Evolutionary conservation across 768 basidiomycete genomes (phyloP), one percentile per base, ranked within the genome.

Genomic region (Hericium erinaceus): DNA sequence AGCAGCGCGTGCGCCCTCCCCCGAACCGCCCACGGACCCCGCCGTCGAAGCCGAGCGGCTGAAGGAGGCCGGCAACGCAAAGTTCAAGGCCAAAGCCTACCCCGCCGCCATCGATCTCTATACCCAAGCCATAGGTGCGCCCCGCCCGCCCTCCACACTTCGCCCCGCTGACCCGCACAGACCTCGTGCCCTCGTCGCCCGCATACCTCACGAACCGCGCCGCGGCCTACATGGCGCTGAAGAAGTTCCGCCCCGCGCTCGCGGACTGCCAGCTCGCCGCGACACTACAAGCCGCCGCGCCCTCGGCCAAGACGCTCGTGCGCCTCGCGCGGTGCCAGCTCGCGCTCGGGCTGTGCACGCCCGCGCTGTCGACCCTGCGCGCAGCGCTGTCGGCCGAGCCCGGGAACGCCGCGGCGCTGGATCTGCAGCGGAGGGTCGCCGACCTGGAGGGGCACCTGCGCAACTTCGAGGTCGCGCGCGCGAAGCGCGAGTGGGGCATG

Each of bases 161-260:
- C 18, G 11, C 7, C 13, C 50, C 22, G 15, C 20, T 22, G 39
- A 51, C 41, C 18, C 39, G 6, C 41, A 11, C 41, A 72, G 72
- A 68, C 9, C 56, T 68, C 12, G 58, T 61, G n/a, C 57, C 69
- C 3, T 61, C 63, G 1, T 87, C 93, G 69, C 82, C 91, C 0
- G 78, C 87, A 2, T 94, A 87, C 66, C 75, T 86, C 60, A 89
- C 90, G 0, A 95, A 95, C 68, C 83, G 92, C 28, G 92, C 92
- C 0, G 92, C 92, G 0, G 85, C 91, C 2, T 81, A 85, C 67
- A 94, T 95, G 81, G 81, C 83, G 0, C 67, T 89, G 53, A 92
- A 92, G 67, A 81, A 81, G 38, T 94, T 87, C 76, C 77, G 82
- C 37, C 72, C 74, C 0, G 92, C 92, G 0, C 75, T 93, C 16